Evolutionary conservation across 2,329 filamentous ascomycete species (phyloP).

Genomic region (Fusarium xylarioides): DNA sequence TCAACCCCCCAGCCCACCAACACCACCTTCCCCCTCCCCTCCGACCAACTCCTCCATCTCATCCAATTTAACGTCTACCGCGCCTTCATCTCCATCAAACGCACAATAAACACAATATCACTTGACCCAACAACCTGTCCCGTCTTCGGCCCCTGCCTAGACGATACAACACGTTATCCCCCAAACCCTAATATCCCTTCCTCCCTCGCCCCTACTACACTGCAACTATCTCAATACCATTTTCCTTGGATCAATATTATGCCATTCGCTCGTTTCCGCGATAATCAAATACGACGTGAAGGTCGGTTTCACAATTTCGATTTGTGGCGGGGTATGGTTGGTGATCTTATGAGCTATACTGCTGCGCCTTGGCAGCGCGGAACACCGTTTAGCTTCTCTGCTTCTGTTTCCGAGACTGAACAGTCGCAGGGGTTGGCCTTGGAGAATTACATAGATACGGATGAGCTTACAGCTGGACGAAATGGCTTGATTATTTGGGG

Average conservation of each 20-base stretch:
- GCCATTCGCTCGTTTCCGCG: neutral
- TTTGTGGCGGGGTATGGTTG: neutral
- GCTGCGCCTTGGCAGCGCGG: neutral
- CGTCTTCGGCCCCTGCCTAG: neutral
- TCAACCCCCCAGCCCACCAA: rapidly evolving
- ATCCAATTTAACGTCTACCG: neutral
- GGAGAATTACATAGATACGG: neutral
- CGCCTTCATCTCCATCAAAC: neutral
- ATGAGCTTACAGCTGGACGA: neutral
- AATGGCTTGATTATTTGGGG: neutral
- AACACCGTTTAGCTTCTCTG: neutral
- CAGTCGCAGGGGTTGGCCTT: rapidly evolving
- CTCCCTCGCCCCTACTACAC: neutral
- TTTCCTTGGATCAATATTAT: neutral
- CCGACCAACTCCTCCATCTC: neutral
- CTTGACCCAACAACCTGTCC: neutral
- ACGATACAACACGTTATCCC: neutral
- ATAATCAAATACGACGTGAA: neutral
- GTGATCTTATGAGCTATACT: neutral
- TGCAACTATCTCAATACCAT: neutral
- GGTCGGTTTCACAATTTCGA: neutral
- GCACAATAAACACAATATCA: neutral
- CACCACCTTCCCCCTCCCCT: neutral
- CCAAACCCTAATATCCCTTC: neutral
- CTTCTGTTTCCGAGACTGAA: rapidly evolving